A percentile compares a stretch with the other conserved stretches of the same genome.
Evolutionary conservation across 2,329 filamentous ascomycete genomes (phyloP).

Genomic region (Neonectria faginata): DNA sequence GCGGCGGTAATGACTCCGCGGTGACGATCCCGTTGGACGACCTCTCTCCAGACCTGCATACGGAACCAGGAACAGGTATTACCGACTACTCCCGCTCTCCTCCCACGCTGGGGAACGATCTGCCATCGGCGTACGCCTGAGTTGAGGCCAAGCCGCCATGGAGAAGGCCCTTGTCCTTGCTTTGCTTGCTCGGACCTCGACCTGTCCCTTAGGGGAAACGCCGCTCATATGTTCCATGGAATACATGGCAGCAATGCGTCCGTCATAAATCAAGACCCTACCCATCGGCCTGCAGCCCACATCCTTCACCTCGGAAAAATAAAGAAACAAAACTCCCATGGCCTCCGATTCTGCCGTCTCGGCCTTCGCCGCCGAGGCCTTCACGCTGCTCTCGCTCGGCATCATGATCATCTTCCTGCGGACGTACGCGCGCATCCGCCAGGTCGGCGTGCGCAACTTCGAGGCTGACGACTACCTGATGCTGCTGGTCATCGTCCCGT

Average conservation of each 20-base stretch:
- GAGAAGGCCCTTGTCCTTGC: background rate
- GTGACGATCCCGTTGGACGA: background rate
- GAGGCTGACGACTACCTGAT: slow-evolving; percentile 63
- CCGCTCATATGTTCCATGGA: too few relatives aligned
- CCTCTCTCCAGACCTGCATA: too few relatives aligned
- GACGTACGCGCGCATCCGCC: slow-evolving; percentile 58
- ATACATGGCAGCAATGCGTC: background rate
- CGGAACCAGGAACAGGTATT: background rate
- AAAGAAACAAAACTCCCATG: slow-evolving; percentile 3
- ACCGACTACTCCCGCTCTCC: slow-evolving; percentile 9
- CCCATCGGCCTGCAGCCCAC: background rate
- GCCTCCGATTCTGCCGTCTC: background rate
- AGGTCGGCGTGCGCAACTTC: slow-evolving; percentile 50
- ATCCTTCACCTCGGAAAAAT: background rate
- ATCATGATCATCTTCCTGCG: slow-evolving; percentile 61
- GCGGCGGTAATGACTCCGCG: slow-evolving; percentile 4
- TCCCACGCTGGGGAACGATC: slow-evolving; percentile 9
- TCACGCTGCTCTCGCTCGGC: slow-evolving; percentile 61
- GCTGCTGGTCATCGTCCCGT: slow-evolving; percentile 42
- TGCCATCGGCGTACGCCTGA: slow-evolving; percentile 16
- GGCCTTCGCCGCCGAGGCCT: slow-evolving; percentile 43
- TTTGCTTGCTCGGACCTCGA: slow-evolving; percentile 6
- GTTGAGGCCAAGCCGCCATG: slow-evolving; percentile 9
- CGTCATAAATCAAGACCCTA: slow-evolving; percentile 14
- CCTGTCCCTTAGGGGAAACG: background rate